Conservation (phyloP, 495 filamentous ascomycete species). For the Neurospora hispaniola region DNA sequence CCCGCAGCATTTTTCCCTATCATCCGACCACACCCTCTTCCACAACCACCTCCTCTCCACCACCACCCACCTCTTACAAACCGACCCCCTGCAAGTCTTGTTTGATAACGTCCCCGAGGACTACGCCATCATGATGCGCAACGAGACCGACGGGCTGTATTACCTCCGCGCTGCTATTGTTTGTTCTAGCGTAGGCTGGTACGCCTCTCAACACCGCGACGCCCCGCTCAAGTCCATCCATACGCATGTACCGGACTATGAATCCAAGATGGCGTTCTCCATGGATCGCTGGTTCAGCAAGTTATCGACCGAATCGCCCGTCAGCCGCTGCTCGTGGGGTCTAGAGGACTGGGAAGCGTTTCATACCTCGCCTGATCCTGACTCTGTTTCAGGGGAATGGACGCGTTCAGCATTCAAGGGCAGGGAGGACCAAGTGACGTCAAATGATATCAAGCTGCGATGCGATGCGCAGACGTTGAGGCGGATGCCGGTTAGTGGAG, state of each 20-base stretch:
- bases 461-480: conserved; percentile 91
- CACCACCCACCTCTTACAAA: conserved; percentile 48
- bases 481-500: conserved; percentile 64
- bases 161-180: conserved; percentile 69
- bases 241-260: conserved; percentile 70
- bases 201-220: conserved; percentile 65
- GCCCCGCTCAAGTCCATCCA: conserved; percentile 67
- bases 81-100: conserved; percentile 61
- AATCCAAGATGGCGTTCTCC: conserved; percentile 80
- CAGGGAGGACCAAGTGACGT: conserved; percentile 30
- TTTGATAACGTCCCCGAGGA: conserved; percentile 83
- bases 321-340: conserved; percentile 84
- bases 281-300: conserved; percentile 90
- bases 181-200: conserved; percentile 77
- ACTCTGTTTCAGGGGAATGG: conserved; percentile 4
- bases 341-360: conserved; percentile 69
- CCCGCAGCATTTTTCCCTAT: conserved; percentile 63
- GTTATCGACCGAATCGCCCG: conserved; percentile 61
- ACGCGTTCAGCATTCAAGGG: conserved; percentile 12
- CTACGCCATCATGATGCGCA: conserved; percentile 69
- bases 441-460: conserved; percentile 60
- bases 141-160: conserved; percentile 62
- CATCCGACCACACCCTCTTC: conserved; percentile 32
- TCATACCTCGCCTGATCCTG: conserved; percentile 31
- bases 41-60: conserved; percentile 62